A percentile compares a stretch with the other conserved stretches of the same genome.
Evolutionary conservation across 306 rosid genomes (phyloP).

Genomic region (Lagenaria siceraria): DNA sequence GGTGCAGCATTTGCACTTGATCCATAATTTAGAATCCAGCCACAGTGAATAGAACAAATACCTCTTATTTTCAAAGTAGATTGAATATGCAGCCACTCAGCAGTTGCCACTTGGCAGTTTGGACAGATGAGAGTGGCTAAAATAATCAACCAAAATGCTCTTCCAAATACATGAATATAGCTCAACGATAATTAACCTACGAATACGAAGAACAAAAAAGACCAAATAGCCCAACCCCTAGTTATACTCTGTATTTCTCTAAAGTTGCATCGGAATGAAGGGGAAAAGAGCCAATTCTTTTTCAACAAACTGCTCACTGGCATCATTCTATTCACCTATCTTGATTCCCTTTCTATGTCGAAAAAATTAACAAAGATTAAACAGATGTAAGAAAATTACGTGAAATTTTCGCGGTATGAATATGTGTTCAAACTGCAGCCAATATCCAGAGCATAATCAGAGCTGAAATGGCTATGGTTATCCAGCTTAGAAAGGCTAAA

Average conservation of each 20-base stretch:
- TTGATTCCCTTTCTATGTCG: neutral
- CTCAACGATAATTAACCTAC: too few relatives aligned
- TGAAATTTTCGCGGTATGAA: neutral
- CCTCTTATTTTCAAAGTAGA: neutral
- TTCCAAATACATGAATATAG: neutral
- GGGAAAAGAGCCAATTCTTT: too few relatives aligned
- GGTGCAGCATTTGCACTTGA: neutral
- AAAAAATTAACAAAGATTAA: neutral
- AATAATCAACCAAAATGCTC: neutral
- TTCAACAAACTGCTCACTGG: neutral
- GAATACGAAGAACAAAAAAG: too few relatives aligned
- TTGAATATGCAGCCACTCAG: neutral
- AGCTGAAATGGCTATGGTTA: conserved; percentile 54
- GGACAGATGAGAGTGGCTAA: neutral
- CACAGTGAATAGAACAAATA: too few relatives aligned
- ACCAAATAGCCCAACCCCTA: neutral
- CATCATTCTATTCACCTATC: neutral
- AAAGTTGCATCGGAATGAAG: neutral
- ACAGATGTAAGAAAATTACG: neutral
- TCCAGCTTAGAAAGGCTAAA: conserved; percentile 76
- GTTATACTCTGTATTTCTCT: neutral
- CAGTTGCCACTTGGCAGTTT: neutral
- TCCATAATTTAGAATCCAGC: neutral
- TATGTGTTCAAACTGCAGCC: conserved; percentile 50
- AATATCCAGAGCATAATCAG: conserved; percentile 81